Percentiles rank a stretch among this genome's conserved stretches.
Conservation (phyloP, 306 rosid species). For the Pyrus pyrifolia region DNA sequence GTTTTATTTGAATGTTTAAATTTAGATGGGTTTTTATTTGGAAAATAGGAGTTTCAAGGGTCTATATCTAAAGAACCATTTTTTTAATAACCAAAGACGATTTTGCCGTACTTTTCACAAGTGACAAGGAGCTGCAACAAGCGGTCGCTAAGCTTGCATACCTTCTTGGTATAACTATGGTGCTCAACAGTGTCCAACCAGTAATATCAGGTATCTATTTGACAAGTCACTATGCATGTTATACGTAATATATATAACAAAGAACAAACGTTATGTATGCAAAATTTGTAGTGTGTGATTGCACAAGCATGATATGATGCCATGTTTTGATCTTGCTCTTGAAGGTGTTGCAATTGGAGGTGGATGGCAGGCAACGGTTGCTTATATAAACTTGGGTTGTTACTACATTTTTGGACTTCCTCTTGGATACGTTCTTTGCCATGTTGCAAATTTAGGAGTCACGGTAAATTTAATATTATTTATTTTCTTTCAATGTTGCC, state of each 20-base stretch:
- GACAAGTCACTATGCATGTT: too few species aligned
- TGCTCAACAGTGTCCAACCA: conserved; percentile 31
- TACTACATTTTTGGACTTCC: conserved; percentile 54
- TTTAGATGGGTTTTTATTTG: too few species aligned
- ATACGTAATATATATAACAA: too few species aligned
- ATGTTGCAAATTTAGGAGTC: conserved; percentile 30
- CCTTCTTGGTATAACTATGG: conserved; percentile 28
- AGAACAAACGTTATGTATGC: too few species aligned
- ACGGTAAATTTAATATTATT: conserved; percentile 5
- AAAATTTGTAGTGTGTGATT: too few species aligned
- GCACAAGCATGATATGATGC: too few species aligned
- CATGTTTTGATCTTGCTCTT: neutral
- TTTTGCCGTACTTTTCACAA: conserved; percentile 23
- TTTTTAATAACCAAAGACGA: conserved; percentile 19
- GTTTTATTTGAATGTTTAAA: too few species aligned
- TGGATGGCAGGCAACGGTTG: conserved; percentile 56
- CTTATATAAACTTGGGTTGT: conserved; percentile 44
- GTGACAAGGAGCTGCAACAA: conserved; percentile 15
- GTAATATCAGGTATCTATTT: conserved; percentile 34
- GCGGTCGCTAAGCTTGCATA: conserved; percentile 19
- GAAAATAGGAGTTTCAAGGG: too few species aligned
- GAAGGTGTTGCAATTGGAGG: conserved; percentile 52
- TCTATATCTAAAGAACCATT: too few species aligned
- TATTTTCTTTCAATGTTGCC: neutral
- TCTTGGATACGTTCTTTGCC: conserved; percentile 30